Conservation (phyloP, 768 basidiomycete genomes). For the Heimioporus sp. region DNA sequence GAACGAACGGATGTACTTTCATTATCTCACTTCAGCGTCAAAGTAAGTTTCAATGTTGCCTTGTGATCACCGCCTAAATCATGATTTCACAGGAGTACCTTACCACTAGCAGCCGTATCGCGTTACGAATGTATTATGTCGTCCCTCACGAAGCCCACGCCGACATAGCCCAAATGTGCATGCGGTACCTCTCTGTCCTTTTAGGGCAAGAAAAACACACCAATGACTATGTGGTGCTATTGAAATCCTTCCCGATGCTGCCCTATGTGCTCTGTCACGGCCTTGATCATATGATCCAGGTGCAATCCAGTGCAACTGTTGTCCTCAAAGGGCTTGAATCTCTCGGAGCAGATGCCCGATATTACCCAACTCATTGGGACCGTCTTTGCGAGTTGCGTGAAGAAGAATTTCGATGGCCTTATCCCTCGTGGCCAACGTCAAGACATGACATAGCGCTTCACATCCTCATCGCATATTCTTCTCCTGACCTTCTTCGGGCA, state of each 20-base stretch:
- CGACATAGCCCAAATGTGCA: not conserved
- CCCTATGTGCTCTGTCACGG: not conserved
- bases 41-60: not conserved
- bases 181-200: not conserved
- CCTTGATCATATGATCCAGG: not conserved
- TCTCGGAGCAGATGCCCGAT: not conserved
- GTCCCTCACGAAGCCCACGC: not conserved
- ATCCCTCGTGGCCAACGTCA: slow-evolving; percentile 2
- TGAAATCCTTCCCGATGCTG: not conserved
- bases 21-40: slow-evolving; percentile 1
- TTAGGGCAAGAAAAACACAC: not conserved
- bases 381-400: no score
- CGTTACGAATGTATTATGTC: not conserved
- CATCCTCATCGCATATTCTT: slow-evolving; percentile 1
- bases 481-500: not conserved
- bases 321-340: not conserved
- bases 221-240: no score
- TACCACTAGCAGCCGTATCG: not conserved
- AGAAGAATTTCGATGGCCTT: not conserved
- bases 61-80: no score
- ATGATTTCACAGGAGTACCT: slow-evolving; percentile 1
- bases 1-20: not conserved
- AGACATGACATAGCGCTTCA: not conserved
- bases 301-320: not conserved
- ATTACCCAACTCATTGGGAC: slow-evolving; percentile 3